Conservation (phyloP, 1,139 yeast species). For the Kodamaea arcana region DNA sequence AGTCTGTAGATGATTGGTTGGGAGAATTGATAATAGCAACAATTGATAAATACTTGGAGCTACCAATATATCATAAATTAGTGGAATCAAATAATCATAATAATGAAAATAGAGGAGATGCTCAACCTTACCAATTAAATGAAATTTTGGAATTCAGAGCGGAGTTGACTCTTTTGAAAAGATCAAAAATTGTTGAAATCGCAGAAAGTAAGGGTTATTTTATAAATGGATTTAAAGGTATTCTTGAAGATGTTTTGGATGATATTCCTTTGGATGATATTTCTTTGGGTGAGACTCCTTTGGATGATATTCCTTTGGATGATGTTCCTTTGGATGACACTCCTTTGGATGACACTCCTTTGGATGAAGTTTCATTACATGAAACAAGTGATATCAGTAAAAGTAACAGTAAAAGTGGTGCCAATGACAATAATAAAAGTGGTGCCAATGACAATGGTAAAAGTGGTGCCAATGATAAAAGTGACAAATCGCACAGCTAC, state of each 20-base stretch:
- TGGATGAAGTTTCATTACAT: constrained; percentile 10
- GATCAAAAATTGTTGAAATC: constrained; percentile 38
- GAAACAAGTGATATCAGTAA: no score
- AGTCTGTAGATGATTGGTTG: constrained; percentile 13
- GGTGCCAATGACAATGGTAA: no score
- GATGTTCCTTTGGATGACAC: constrained; percentile 14
- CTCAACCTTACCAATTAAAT: constrained; percentile 16
- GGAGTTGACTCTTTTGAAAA: constrained; percentile 41
- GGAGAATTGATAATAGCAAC: constrained; percentile 29
- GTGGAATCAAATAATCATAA: constrained; percentile 14
- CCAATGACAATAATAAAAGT: no score
- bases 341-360: constrained; percentile 9
- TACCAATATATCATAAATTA: constrained; percentile 25
- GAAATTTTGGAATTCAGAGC: constrained; percentile 44
- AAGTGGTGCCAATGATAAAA: background rate
- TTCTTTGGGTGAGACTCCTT: constrained; percentile 9
- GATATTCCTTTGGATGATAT: constrained; percentile 24
- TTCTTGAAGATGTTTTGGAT: constrained; percentile 18
- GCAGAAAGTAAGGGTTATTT: constrained; percentile 30
- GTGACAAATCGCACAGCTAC: no score
- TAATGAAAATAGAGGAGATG: constrained; percentile 9
- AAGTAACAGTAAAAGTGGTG: no score
- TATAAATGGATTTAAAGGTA: constrained; percentile 34
- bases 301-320: constrained; percentile 10
- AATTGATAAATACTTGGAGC: constrained; percentile 27